phyloP scores from a whole-genome alignment of 2,329 filamentous ascomycete species.

The Didymosphaeria variabile region DNA sequence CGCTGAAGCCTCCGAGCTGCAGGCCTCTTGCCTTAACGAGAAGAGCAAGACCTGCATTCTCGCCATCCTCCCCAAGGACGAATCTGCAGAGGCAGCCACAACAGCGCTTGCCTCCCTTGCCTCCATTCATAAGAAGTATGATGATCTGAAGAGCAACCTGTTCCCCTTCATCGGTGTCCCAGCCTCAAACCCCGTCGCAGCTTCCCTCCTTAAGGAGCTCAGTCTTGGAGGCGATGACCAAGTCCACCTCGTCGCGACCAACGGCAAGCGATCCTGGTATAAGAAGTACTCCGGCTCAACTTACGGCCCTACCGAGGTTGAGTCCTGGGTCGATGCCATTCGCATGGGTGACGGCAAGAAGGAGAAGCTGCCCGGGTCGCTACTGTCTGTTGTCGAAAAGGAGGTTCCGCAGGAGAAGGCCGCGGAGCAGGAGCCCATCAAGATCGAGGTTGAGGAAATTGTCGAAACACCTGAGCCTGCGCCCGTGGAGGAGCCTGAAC shows the following conservation, averaged over 20 bases:
- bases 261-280: conserved; percentile 88
- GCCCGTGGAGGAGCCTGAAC: conserved; percentile 23
- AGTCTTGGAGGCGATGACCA: conserved; percentile 63
- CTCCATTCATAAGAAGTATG: conserved; percentile 79
- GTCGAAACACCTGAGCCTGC: conserved; percentile 24
- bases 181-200: conserved; percentile 65
- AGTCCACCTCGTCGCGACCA: conserved; percentile 81
- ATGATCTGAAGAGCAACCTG: conserved; percentile 69
- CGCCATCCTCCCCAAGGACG: conserved; percentile 56
- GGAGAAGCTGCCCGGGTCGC: conserved; percentile 68
- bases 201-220: conserved; percentile 67
- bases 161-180: conserved; percentile 87
- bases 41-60: conserved; percentile 87
- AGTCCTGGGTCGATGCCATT: conserved; percentile 90
- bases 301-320: conserved; percentile 70
- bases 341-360: conserved; percentile 87
- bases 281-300: conserved; percentile 70
- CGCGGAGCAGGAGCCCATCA: conserved; percentile 38
- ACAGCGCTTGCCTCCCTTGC: conserved; percentile 68
- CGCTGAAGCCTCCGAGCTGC: conserved; percentile 69
- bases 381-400: conserved; percentile 45
- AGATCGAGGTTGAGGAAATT: conserved; percentile 45
- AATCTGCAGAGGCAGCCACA: conserved; percentile 58
- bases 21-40: conserved; percentile 74
- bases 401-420: conserved; percentile 32